These are phyloP conservation scores for Arbutus unedo DNA, from an alignment of 148 eudicot genomes.

Conservation along the genomic window DNA sequence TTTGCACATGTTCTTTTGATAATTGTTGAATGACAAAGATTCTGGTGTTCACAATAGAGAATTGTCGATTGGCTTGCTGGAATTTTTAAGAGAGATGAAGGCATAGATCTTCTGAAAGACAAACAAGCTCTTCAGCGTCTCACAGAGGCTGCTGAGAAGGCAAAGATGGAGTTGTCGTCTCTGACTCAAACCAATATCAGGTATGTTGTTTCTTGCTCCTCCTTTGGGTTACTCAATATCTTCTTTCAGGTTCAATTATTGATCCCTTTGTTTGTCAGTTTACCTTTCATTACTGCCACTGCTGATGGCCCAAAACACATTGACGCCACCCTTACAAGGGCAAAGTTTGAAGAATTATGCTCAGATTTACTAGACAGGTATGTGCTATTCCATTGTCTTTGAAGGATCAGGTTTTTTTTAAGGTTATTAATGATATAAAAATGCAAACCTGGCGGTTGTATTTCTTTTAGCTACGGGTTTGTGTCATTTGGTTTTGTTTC, in stretches of 20 bases:
- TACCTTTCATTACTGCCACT: constrained; percentile 97
- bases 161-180: constrained; percentile 93
- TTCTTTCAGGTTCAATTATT: neutral
- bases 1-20: neutral
- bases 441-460: neutral
- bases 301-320: constrained; percentile 98
- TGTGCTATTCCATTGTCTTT: neutral
- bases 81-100: constrained; percentile 79
- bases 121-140: constrained; percentile 96
- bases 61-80: constrained; percentile 93
- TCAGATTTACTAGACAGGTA: constrained; percentile 93
- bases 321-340: constrained; percentile 86
- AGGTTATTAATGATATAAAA: neutral
- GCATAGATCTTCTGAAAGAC: constrained; percentile 90
- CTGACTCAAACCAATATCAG: constrained; percentile 89
- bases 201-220: constrained; percentile 21
- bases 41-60: constrained; percentile 43
- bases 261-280: constrained; percentile 32
- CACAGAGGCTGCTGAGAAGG: constrained; percentile 95
- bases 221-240: neutral
- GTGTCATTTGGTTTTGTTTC: neutral
- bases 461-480: neutral
- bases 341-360: constrained; percentile 92
- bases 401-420: neutral
- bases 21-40: neutral